Percentiles rank a stretch among this genome's conserved stretches.
phyloP scores from a whole-genome alignment of 148 eudicot species.

The Arctostaphylos glauca region DNA sequence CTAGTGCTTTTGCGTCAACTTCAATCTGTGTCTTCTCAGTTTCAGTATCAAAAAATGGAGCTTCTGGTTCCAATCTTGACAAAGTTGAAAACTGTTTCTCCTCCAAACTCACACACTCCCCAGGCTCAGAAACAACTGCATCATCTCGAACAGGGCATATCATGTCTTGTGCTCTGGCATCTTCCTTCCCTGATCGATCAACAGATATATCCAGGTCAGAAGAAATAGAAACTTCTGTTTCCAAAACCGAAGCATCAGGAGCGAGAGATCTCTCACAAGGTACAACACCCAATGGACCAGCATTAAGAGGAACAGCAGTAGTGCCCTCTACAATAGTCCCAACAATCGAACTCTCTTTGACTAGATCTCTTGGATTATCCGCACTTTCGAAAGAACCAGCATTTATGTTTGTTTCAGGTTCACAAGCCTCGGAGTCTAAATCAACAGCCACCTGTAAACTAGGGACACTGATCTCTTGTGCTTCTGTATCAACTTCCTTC shows the following conservation, averaged over 20 bases:
- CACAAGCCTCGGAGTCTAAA: neutral
- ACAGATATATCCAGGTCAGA: neutral
- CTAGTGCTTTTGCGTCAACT: constrained; percentile 13
- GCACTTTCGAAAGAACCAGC: constrained; percentile 11
- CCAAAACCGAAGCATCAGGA: constrained; percentile 17
- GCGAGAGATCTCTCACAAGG: constrained; percentile 5
- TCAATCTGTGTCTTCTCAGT: constrained; percentile 9
- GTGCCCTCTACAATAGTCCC: constrained; percentile 2
- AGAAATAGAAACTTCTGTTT: neutral
- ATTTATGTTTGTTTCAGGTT: neutral
- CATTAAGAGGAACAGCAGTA: constrained; percentile 11
- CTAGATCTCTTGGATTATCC: constrained; percentile 5
- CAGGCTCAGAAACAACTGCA: constrained; percentile 2
- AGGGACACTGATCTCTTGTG: constrained; percentile 19
- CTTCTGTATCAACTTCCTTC: constrained; percentile 16
- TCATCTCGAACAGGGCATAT: constrained; percentile 5
- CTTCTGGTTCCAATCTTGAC: constrained; percentile 13
- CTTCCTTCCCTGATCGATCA: constrained; percentile 11
- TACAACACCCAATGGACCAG: constrained; percentile 15
- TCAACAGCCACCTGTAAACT: constrained; percentile 10
- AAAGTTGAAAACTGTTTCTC: neutral
- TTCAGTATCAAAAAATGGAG: constrained; percentile 11
- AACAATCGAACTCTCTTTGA: constrained; percentile 10
- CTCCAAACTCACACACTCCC: constrained; percentile 9
- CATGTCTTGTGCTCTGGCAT: neutral